phyloP scores from a whole-genome alignment of 2,329 filamentous ascomycete genomes.

The Elsinoe batatas region DNA sequence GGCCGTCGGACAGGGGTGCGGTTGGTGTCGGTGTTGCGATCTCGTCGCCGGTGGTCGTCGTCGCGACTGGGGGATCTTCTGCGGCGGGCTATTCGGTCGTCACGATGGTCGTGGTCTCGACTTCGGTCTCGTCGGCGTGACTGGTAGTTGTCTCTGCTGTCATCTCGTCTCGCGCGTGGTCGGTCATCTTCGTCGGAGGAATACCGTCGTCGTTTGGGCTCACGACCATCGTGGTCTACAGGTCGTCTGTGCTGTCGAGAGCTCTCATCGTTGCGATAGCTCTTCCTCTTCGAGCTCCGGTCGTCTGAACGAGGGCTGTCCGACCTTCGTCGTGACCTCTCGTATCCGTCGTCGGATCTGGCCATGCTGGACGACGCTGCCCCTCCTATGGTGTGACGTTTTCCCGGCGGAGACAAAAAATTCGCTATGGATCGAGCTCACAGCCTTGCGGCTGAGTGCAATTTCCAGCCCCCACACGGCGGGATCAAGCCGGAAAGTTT shows the following conservation, averaged over 20 bases:
- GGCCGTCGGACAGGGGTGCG: constrained; percentile 19
- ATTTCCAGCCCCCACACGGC: constrained; percentile 1
- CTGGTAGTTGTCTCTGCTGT: background rate
- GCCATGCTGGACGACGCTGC: background rate
- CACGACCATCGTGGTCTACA: background rate
- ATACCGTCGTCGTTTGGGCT: constrained; percentile 2
- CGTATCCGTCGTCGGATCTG: constrained; percentile 3
- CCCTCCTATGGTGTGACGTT: background rate
- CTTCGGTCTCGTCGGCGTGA: background rate
- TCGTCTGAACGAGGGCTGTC: background rate
- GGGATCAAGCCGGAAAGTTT: background rate
- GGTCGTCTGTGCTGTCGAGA: background rate
- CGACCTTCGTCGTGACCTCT: background rate
- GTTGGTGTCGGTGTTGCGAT: constrained; percentile 4
- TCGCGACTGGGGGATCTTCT: background rate
- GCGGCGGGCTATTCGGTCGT: background rate
- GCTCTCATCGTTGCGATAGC: background rate
- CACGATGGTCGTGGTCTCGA: background rate
- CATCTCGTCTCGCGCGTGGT: constrained; percentile 2
- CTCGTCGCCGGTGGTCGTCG: constrained; percentile 17
- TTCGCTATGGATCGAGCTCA: background rate
- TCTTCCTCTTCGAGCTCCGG: background rate
- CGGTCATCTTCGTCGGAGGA: constrained; percentile 8
- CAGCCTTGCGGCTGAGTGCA: constrained; percentile 8
- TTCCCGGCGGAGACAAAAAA: background rate